These are phyloP conservation scores for Colletotrichum sansevieriae DNA, from an alignment of 2,329 filamentous ascomycete species.

Conservation along the genomic window DNA sequence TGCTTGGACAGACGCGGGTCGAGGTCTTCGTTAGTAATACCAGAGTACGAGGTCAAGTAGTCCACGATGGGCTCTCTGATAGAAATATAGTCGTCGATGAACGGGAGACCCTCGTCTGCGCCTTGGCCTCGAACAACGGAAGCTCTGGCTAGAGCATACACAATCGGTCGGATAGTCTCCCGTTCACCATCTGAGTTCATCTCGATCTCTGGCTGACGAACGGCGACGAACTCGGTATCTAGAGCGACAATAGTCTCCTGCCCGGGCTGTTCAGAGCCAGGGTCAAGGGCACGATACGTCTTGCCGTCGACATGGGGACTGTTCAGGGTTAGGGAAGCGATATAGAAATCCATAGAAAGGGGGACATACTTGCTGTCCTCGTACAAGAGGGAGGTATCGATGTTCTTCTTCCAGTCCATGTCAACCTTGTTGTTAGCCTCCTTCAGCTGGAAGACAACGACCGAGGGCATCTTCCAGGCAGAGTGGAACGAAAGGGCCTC, in stretches of 20 bases:
- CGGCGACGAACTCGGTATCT: slow-evolving; percentile 95
- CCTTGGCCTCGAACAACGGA: slow-evolving; percentile 89
- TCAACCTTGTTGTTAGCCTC: slow-evolving; percentile 85
- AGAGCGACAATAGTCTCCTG: slow-evolving; percentile 85
- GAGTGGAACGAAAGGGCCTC: slow-evolving; percentile 93
- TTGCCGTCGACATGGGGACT: slow-evolving; percentile 61
- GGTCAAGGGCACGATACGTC: slow-evolving; percentile 71
- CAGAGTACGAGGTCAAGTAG: slow-evolving; percentile 94
- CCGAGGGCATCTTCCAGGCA: slow-evolving; percentile 91
- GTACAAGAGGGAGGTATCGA: slow-evolving; percentile 89
- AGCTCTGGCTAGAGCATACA: slow-evolving; percentile 91
- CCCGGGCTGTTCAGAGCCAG: slow-evolving; percentile 73
- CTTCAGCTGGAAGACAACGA: slow-evolving; percentile 88
- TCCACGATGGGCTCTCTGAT: slow-evolving; percentile 94
- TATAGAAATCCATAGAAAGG: not conserved
- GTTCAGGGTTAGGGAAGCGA: slow-evolving; percentile 47
- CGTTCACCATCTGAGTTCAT: slow-evolving; percentile 95
- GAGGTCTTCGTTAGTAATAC: slow-evolving; percentile 87
- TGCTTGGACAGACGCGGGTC: slow-evolving; percentile 83
- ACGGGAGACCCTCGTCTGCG: slow-evolving; percentile 82
- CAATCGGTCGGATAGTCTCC: slow-evolving; percentile 91
- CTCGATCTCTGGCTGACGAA: slow-evolving; percentile 94
- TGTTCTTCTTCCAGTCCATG: slow-evolving; percentile 83
- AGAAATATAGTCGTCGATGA: slow-evolving; percentile 97
- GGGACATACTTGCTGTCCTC: slow-evolving; percentile 69